Evolutionary conservation across 2,329 filamentous ascomycete genomes (phyloP).

Genomic region (Arthrinium phaeospermum): DNA sequence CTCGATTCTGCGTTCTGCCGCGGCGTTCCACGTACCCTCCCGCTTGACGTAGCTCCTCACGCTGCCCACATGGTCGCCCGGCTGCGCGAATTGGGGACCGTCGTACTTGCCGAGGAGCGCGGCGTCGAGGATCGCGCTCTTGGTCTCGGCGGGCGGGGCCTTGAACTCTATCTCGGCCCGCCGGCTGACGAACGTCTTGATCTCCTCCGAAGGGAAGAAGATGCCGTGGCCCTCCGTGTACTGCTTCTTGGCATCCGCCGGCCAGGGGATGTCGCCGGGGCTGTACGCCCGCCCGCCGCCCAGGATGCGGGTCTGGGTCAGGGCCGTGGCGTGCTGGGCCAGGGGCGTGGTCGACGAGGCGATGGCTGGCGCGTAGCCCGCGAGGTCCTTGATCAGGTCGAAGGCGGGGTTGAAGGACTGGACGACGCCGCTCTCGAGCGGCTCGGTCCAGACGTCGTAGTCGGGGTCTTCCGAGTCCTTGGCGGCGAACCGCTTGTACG

Average conservation of each 20-base stretch:
- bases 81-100: slow-evolving; percentile 36
- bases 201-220: slow-evolving; percentile 44
- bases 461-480: slow-evolving; percentile 23
- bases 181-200: slow-evolving; percentile 37
- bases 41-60: slow-evolving; percentile 44
- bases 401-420: slow-evolving; percentile 41
- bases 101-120: slow-evolving; percentile 46
- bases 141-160: slow-evolving; percentile 32
- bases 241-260: slow-evolving; percentile 33
- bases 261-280: slow-evolving; percentile 26
- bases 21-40: slow-evolving; percentile 39
- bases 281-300: slow-evolving; percentile 44
- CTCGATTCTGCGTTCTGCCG: slow-evolving; percentile 32
- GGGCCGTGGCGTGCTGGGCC: slow-evolving; percentile 40
- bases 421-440: slow-evolving; percentile 37
- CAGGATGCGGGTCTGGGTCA: slow-evolving; percentile 47
- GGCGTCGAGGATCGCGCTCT: slow-evolving; percentile 42
- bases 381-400: slow-evolving; percentile 39
- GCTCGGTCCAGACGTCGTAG: slow-evolving; percentile 34
- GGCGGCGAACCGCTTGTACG: slow-evolving; percentile 25
- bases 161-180: slow-evolving; percentile 28
- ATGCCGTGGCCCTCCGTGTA: slow-evolving; percentile 39
- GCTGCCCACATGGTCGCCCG: slow-evolving; percentile 32
- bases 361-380: slow-evolving; percentile 46
- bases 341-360: slow-evolving; percentile 37